Base-by-base conservation (phyloP, 768 basidiomycete genomes). In the Termitomyces sp. region DNA sequence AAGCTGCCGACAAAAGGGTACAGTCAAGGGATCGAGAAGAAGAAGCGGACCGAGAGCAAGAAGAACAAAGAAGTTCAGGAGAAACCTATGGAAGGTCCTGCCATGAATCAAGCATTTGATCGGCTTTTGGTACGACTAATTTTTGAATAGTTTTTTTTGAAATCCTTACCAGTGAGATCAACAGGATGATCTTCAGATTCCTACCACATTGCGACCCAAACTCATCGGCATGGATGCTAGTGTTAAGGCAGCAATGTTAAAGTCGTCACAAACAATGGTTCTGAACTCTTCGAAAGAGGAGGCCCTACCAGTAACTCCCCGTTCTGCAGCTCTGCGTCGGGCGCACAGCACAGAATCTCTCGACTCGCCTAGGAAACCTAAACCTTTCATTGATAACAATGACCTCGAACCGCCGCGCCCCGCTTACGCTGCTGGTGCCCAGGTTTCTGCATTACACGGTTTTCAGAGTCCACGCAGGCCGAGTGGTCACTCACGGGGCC, bases 171-270 rank as follows among this genome's bases (percentile, higher is more conserved):
- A 44, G 31, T 13, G 16, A n/a, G n/a, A 55, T 49, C 24, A 12
- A 13, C 61, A 94, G 92, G 90, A 95, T 69, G 91, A 93, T 58
- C 83, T 95, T 52, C 92, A 95, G 72, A 92, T 95, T 22, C 93
- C 93, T 4, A 73, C 81, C 7, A 83, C 82, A 3, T 74, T 94
- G 24, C 82, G 93, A 8, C 87, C 86, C 1, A 92, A 92, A 71
- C 82, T 95, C 18, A 76, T 78, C 48, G 84, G 83, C 16, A 91
- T 96, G 82, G 91, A 95, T 56, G 74, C 86, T 0, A 84, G 87
- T 1, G 89, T 96, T 50, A 96, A 96, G 68, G 92, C 90, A 5
- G 90, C 90, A 13, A 94, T 96, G 90, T 76, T 96, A 56, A 92
- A 90, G 67, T 92, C 91, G 0, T 92, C 92, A 0, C 84, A 87